These are phyloP conservation scores for Sarocladium strictum DNA, from an alignment of 2,329 filamentous ascomycete genomes.

Conservation along the genomic window DNA sequence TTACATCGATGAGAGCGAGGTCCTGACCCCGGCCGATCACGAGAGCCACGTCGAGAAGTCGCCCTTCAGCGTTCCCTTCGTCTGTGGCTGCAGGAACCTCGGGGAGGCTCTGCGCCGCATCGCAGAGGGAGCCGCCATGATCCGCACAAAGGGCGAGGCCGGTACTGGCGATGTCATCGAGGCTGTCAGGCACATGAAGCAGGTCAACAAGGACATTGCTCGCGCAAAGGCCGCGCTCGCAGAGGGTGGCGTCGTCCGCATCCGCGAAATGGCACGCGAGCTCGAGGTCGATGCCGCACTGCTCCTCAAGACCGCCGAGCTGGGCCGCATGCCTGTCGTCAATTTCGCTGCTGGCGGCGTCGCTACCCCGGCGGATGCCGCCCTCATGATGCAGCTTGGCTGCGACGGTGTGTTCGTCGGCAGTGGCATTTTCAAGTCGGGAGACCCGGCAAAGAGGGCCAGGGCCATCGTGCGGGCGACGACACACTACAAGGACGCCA, in stretches of 20 bases:
- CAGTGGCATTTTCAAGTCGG: constrained; percentile 94
- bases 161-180: constrained; percentile 96
- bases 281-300: constrained; percentile 73
- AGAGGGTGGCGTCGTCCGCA: constrained; percentile 42
- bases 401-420: constrained; percentile 98
- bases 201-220: constrained; percentile 76
- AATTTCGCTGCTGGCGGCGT: constrained; percentile 98
- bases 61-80: constrained; percentile 78
- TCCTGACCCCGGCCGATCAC: constrained; percentile 90
- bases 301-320: constrained; percentile 78
- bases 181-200: constrained; percentile 93
- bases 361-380: constrained; percentile 97
- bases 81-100: constrained; percentile 92
- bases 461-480: constrained; percentile 93
- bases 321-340: constrained; percentile 86
- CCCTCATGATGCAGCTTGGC: constrained; percentile 96
- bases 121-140: constrained; percentile 94
- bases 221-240: constrained; percentile 69
- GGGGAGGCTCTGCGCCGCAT: constrained; percentile 90
- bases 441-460: constrained; percentile 82
- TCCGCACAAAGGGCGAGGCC: constrained; percentile 96
- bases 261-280: constrained; percentile 72
- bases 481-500: constrained; percentile 81
- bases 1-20: constrained; percentile 98
- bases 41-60: constrained; percentile 88